These are phyloP conservation scores for Rostrohypoxylon terebratum DNA, from an alignment of 495 filamentous ascomycete species.

Conservation along the genomic window DNA sequence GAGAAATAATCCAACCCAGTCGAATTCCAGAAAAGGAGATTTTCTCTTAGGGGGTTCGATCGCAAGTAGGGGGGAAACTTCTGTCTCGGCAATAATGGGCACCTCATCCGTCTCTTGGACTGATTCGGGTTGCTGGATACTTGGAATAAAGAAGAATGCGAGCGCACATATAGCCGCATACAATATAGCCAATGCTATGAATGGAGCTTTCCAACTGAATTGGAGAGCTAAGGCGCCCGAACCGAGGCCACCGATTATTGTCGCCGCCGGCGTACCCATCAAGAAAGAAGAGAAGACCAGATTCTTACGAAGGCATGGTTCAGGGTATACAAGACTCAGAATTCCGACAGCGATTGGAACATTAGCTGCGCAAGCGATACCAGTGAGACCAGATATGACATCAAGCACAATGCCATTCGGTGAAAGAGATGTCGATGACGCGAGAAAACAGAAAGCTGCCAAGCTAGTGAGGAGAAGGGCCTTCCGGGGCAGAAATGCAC, in stretches of 20 bases:
- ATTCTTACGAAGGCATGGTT: constrained; percentile 66
- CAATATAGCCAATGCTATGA: constrained; percentile 67
- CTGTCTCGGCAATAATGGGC: constrained; percentile 61
- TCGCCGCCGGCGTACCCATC: constrained; percentile 72
- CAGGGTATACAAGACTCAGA: constrained; percentile 68
- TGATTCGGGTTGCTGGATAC: constrained; percentile 35
- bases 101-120: constrained; percentile 44
- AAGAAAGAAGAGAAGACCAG: constrained; percentile 72
- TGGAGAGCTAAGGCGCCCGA: constrained; percentile 67
- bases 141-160: constrained; percentile 45
- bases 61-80: constrained; percentile 66
- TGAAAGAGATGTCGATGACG: constrained; percentile 66
- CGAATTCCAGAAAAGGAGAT: constrained; percentile 47
- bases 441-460: constrained; percentile 64
- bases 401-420: constrained; percentile 66
- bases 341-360: constrained; percentile 71
- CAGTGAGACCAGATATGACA: constrained; percentile 68
- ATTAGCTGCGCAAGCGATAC: constrained; percentile 68
- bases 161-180: constrained; percentile 47
- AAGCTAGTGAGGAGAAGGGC: constrained; percentile 66
- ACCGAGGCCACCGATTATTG: constrained; percentile 70
- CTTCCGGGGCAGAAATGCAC: constrained; percentile 66
- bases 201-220: constrained; percentile 69
- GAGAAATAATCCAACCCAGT: constrained; percentile 50
- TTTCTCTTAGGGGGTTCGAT: constrained; percentile 61